Conservation (phyloP, 805 yeast genomes). For the Wickerhamomyces ciferrii region DNA sequence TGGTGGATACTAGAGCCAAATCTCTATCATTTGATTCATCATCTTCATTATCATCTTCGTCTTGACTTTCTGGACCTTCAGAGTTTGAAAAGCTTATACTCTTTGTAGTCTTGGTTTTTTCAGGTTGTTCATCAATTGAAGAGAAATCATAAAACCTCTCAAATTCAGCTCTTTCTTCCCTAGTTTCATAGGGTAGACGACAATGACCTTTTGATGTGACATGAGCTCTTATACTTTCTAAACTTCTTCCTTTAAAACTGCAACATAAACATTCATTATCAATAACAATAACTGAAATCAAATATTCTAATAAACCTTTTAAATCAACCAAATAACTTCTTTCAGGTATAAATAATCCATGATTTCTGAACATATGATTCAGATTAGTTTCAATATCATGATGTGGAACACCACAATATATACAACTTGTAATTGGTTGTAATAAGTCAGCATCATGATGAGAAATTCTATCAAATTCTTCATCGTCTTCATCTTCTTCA, state of each 20-base stretch:
- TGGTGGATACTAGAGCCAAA: constrained; percentile 11
- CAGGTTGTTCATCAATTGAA: constrained; percentile 45
- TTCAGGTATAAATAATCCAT: constrained; percentile 90
- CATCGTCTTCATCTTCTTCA: constrained; percentile 17
- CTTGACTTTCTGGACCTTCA: constrained; percentile 19
- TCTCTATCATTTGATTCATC: constrained; percentile 18
- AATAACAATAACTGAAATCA: constrained; percentile 75
- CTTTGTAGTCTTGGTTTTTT: constrained; percentile 21
- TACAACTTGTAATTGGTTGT: constrained; percentile 43
- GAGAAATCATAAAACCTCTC: constrained; percentile 83
- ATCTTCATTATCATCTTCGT: constrained; percentile 25
- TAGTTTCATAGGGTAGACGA: constrained; percentile 80
- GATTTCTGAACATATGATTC: constrained; percentile 71
- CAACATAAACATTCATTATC: constrained; percentile 86
- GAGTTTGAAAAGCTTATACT: constrained; percentile 20
- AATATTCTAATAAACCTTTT: constrained; percentile 65
- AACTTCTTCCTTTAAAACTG: constrained; percentile 72
- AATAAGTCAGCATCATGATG: constrained; percentile 19
- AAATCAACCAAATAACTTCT: constrained; percentile 59
- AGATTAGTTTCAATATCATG: constrained; percentile 53
- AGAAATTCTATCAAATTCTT: constrained; percentile 20
- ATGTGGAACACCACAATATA: constrained; percentile 52
- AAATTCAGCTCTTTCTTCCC: constrained; percentile 69
- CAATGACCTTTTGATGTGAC: constrained; percentile 83
- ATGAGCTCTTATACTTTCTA: constrained; percentile 88